These are phyloP conservation scores for Penicillium sp. DNA, from an alignment of 2,329 filamentous ascomycete genomes.

Conservation along the genomic window DNA sequence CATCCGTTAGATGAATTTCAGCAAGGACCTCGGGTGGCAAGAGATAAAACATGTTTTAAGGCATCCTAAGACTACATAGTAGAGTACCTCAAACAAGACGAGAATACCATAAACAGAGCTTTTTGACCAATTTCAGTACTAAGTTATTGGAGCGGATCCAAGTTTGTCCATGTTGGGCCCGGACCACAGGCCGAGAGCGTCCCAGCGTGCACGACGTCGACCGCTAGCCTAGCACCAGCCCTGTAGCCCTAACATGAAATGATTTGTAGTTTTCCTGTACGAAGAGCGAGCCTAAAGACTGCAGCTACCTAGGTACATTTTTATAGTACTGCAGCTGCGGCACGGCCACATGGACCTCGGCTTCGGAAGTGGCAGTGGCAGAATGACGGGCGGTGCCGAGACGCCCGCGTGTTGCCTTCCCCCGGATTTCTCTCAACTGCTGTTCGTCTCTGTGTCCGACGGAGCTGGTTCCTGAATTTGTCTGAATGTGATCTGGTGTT, in stretches of 20 bases:
- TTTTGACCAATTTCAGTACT: too few species aligned
- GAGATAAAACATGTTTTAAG: too few species aligned
- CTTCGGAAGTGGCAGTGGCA: slow-evolving; percentile 33
- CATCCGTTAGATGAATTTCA: too few species aligned
- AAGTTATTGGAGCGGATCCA: too few species aligned
- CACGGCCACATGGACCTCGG: slow-evolving; percentile 29
- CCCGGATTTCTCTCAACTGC: slow-evolving; percentile 32
- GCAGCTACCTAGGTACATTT: not conserved
- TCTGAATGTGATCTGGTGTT: slow-evolving; percentile 4
- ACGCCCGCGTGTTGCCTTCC: slow-evolving; percentile 23
- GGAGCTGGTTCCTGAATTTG: slow-evolving; percentile 2
- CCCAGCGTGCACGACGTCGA: not conserved
- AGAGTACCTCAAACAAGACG: too few species aligned
- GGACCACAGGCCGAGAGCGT: slow-evolving; percentile 4
- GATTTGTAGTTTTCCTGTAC: not conserved
- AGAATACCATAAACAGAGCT: too few species aligned
- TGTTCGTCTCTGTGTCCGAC: slow-evolving; percentile 8
- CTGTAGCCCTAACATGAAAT: not conserved
- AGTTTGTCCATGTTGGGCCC: not conserved
- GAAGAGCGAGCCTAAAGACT: not conserved
- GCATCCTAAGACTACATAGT: too few species aligned
- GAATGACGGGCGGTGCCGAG: slow-evolving; percentile 32
- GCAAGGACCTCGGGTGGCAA: too few species aligned
- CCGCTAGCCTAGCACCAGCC: not conserved
- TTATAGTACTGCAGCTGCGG: not conserved